Conservation (phyloP, 139 green algal genomes). For the Chlorella sp. region DNA sequence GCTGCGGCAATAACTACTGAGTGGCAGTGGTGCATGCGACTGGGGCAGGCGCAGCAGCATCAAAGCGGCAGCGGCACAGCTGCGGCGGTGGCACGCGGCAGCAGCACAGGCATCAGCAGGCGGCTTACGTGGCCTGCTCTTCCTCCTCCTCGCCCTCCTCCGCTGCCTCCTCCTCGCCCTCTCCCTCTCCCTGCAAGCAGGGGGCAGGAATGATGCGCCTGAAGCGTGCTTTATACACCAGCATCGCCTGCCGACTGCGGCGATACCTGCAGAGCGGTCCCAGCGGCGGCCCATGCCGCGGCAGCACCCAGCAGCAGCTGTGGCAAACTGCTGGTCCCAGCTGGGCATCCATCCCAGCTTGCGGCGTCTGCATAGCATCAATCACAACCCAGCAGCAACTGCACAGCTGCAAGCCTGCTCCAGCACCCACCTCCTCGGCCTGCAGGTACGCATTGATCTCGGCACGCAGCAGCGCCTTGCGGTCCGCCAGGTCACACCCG, state of each 20-base stretch:
- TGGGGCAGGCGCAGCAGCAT: neutral
- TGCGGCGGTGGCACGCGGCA: neutral
- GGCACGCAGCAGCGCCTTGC: conserved; percentile 65
- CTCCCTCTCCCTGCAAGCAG: neutral
- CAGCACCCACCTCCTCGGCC: conserved; percentile 35
- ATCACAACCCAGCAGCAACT: neutral
- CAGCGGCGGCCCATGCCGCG: too few species aligned
- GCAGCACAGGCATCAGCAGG: neutral
- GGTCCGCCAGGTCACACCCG: conserved; percentile 54
- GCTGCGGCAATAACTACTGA: too few species aligned
- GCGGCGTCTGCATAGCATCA: neutral
- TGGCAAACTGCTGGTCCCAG: too few species aligned
- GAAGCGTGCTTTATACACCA: too few species aligned
- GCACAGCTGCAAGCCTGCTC: too few species aligned
- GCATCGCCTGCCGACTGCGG: too few species aligned
- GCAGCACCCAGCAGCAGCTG: too few species aligned
- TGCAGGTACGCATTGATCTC: conserved; percentile 26
- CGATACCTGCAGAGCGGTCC: too few species aligned
- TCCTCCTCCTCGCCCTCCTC: neutral
- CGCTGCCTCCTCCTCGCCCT: conserved; percentile 17
- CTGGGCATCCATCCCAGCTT: too few species aligned
- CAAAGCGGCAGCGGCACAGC: conserved; percentile 6
- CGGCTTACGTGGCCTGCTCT: neutral
- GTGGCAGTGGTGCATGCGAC: too few species aligned
- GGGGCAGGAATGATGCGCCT: neutral